Conservation (phyloP, 75 land plant species). For the Cunninghamia lanceolata region DNA sequence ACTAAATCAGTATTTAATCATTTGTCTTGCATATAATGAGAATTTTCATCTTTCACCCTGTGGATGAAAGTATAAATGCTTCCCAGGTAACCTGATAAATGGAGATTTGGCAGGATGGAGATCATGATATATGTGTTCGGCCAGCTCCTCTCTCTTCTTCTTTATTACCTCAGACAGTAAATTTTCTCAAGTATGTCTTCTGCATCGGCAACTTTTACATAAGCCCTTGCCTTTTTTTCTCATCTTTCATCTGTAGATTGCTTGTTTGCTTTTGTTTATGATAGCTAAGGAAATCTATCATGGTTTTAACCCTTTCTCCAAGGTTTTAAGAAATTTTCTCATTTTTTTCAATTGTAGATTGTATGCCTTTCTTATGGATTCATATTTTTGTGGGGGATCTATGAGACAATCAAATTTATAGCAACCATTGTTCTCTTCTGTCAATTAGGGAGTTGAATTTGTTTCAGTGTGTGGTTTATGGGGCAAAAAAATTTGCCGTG, state of each 20-base stretch:
- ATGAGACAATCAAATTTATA: background rate
- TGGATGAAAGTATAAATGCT: background rate
- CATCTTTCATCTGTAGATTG: background rate
- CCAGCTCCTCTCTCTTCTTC: background rate
- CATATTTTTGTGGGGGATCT: background rate
- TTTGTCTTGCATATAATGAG: background rate
- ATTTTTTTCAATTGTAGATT: background rate
- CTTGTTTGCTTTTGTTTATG: background rate
- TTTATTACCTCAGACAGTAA: background rate
- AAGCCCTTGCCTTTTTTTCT: background rate
- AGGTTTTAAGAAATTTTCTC: background rate
- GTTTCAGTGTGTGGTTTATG: background rate
- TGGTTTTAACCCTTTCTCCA: background rate
- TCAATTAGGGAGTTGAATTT: background rate
- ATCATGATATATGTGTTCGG: background rate
- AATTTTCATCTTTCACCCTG: background rate
- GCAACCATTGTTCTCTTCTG: background rate
- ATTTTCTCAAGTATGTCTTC: slow-evolving; percentile 11
- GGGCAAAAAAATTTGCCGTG: background rate
- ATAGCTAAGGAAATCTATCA: background rate
- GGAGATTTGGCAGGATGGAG: slow-evolving; percentile 11
- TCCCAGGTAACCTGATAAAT: background rate
- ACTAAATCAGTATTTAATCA: background rate
- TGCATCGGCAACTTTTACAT: background rate
- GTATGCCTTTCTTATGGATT: background rate